Evolutionary conservation across 164 flowering plant genomes (phyloP).

Genomic region (Houttuynia cordata): DNA sequence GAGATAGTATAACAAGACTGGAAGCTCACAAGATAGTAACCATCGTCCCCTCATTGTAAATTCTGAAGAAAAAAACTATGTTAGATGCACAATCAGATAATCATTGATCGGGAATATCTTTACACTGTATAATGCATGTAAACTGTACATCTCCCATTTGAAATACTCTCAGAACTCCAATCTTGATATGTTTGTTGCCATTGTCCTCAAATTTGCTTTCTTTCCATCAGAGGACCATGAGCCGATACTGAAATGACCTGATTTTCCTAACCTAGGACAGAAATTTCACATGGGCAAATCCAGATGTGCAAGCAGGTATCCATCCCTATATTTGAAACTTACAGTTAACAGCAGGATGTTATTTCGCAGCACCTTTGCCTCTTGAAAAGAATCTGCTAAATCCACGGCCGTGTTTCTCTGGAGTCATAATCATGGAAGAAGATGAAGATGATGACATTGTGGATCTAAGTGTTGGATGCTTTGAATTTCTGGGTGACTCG

Average conservation of each 20-base stretch:
- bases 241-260: background rate
- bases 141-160: too few species aligned
- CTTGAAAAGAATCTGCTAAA: conserved; percentile 86
- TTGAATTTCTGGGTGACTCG: conserved; percentile 45
- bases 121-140: too few species aligned
- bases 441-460: conserved; percentile 43
- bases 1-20: too few species aligned
- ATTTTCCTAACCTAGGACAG: background rate
- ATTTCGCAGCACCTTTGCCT: conserved; percentile 19
- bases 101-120: too few species aligned
- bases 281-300: background rate
- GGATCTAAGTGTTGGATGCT: conserved; percentile 37
- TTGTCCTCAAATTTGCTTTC: background rate
- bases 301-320: too few species aligned
- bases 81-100: too few species aligned
- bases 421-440: conserved; percentile 36
- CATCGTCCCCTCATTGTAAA: too few species aligned
- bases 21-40: too few species aligned
- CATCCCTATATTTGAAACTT: too few species aligned
- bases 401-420: conserved; percentile 71
- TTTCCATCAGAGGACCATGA: background rate
- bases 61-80: too few species aligned
- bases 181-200: background rate
- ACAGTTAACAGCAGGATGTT: background rate
- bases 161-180: too few species aligned